Conservation (phyloP, 2,329 filamentous ascomycete genomes). For the Sphaerulina populicola region DNA sequence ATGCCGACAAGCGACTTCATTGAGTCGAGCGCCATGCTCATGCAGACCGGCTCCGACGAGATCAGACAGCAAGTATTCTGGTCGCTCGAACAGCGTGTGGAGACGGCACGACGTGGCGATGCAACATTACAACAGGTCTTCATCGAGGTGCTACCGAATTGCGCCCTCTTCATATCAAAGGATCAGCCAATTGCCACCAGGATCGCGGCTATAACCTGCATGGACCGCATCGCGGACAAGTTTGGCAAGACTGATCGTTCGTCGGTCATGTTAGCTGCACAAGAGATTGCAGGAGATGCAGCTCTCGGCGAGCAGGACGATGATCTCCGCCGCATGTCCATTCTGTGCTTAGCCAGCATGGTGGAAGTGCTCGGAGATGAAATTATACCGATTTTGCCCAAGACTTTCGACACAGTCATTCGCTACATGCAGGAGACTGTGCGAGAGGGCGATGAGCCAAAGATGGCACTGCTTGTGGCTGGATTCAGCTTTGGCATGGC, state of each 20-base stretch:
- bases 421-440: slow-evolving; percentile 61
- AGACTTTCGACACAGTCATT: slow-evolving; percentile 63
- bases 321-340: slow-evolving; percentile 69
- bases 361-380: slow-evolving; percentile 81
- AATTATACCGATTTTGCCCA: slow-evolving; percentile 73
- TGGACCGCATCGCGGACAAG: slow-evolving; percentile 87
- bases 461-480: slow-evolving; percentile 13
- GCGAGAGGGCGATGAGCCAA: slow-evolving; percentile 38
- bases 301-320: slow-evolving; percentile 68
- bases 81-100: slow-evolving; percentile 71
- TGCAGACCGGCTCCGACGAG: slow-evolving; percentile 65
- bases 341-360: slow-evolving; percentile 80
- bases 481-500: slow-evolving; percentile 67
- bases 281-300: slow-evolving; percentile 64
- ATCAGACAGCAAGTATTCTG: slow-evolving; percentile 68
- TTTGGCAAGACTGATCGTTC: slow-evolving; percentile 87
- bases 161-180: slow-evolving; percentile 63
- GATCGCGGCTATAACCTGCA: slow-evolving; percentile 76
- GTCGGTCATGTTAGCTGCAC: slow-evolving; percentile 64
- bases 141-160: slow-evolving; percentile 30
- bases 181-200: slow-evolving; percentile 67
- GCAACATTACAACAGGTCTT: slow-evolving; percentile 64
- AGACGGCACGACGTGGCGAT: slow-evolving; percentile 63
- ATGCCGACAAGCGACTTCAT: slow-evolving; percentile 83
- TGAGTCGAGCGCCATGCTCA: slow-evolving; percentile 72